A percentile compares a stretch with the other conserved stretches of the same genome.
Conservation (phyloP, 1,284 basidiomycete genomes). For the Malassezia obtusa region DNA sequence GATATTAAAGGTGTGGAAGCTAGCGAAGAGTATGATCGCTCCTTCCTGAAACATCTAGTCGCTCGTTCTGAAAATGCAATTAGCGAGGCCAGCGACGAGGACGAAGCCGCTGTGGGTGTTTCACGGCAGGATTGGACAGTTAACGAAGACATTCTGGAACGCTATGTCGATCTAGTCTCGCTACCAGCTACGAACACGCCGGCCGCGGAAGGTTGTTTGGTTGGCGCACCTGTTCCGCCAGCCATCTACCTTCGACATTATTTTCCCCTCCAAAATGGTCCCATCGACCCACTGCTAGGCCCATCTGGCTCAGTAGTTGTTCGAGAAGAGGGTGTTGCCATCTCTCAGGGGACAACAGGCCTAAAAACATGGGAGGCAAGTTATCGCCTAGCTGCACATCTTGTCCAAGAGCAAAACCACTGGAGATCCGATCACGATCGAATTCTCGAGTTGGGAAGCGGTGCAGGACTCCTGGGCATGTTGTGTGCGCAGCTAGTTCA, state of each 20-base stretch:
- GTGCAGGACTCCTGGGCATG: slow-evolving; percentile 20
- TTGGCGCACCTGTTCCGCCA: slow-evolving; percentile 1
- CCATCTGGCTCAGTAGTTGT: slow-evolving; percentile 6
- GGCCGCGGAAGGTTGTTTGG: background rate
- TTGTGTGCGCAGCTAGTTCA: slow-evolving; percentile 11
- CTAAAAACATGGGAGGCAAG: slow-evolving; percentile 23
- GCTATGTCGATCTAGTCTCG: slow-evolving; percentile 10
- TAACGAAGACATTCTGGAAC: slow-evolving; percentile 6
- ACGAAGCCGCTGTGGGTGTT: background rate
- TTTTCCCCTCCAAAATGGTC: background rate
- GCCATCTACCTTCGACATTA: background rate
- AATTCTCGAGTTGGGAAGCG: slow-evolving; percentile 25
- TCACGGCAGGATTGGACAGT: background rate
- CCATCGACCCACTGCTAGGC: slow-evolving; percentile 1
- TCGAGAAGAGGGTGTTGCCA: slow-evolving; percentile 17
- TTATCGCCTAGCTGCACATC: slow-evolving; percentile 17
- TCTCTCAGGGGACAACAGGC: slow-evolving; percentile 23
- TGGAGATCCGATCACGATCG: background rate
- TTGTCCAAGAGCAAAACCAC: slow-evolving; percentile 3
- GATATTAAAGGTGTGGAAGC: background rate
- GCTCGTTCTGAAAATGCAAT: slow-evolving; percentile 10
- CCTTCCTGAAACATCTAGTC: slow-evolving; percentile 14
- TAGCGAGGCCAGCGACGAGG: background rate
- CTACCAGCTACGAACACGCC: background rate
- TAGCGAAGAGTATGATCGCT: slow-evolving; percentile 8